These are phyloP conservation scores for Diaporthe velutina DNA, from an alignment of 2,329 filamentous ascomycete genomes.

Conservation along the genomic window DNA sequence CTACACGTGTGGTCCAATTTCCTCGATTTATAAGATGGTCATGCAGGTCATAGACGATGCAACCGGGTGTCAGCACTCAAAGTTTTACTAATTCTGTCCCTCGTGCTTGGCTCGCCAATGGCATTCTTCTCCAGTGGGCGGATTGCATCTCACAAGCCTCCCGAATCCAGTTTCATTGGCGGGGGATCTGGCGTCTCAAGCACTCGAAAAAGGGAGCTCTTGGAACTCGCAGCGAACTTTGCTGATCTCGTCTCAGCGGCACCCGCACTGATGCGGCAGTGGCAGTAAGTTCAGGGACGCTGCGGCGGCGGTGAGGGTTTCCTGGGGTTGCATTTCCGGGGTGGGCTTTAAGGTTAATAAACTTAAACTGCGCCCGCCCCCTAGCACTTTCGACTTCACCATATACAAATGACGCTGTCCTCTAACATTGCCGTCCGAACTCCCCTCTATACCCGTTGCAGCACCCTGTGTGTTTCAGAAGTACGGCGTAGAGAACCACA, in stretches of 20 bases:
- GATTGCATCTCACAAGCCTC: slow-evolving; percentile 10
- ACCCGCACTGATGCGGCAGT: slow-evolving; percentile 24
- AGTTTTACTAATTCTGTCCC: background rate
- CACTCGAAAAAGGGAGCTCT: slow-evolving; percentile 4
- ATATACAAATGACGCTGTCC: slow-evolving; percentile 2
- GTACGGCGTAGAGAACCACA: background rate
- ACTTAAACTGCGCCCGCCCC: slow-evolving; percentile 3
- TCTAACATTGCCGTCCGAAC: slow-evolving; percentile 19
- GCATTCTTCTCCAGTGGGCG: background rate
- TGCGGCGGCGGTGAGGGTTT: slow-evolving; percentile 7
- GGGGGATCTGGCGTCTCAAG: slow-evolving; percentile 23
- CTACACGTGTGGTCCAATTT: slow-evolving; percentile 2
- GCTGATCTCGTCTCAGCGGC: slow-evolving; percentile 28
- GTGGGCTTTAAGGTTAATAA: slow-evolving; percentile 20
- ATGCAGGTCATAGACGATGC: slow-evolving; percentile 24
- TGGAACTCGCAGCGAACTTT: slow-evolving; percentile 30
- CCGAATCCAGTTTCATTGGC: slow-evolving; percentile 18
- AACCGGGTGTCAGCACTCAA: background rate
- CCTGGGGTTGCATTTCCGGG: slow-evolving; percentile 23
- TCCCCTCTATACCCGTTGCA: slow-evolving; percentile 11
- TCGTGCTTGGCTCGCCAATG: background rate
- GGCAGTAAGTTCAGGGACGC: slow-evolving; percentile 19
- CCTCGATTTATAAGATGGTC: slow-evolving; percentile 2
- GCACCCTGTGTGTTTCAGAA: slow-evolving; percentile 20
- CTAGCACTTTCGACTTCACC: background rate